phyloP scores from a whole-genome alignment of 1,284 basidiomycete genomes.

The Mrakiaceae sp. region DNA sequence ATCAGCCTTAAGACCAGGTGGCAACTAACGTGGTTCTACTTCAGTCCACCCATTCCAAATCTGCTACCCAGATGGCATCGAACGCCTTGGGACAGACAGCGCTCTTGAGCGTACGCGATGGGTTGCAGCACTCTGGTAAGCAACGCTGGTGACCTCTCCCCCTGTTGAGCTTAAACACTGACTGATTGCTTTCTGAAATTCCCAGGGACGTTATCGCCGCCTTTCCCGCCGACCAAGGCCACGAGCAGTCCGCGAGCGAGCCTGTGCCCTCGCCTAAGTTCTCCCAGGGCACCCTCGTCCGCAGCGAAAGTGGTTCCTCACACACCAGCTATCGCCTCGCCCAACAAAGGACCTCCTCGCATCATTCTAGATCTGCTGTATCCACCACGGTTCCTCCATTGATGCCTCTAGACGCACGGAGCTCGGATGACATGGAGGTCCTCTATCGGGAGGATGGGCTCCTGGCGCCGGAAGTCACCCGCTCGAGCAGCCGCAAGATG shows the following conservation, averaged over 20 bases:
- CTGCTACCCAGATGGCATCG: neutral
- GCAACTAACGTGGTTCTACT: neutral
- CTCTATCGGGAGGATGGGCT: slow-evolving; percentile 1
- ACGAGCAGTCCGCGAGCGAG: neutral
- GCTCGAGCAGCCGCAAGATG: neutral
- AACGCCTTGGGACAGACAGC: neutral
- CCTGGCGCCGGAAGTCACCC: neutral
- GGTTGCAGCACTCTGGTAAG: slow-evolving; percentile 9
- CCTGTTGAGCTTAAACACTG: neutral
- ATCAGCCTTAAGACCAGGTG: neutral
- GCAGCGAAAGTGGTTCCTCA: neutral
- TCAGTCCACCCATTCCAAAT: slow-evolving; percentile 5
- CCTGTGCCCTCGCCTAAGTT: neutral
- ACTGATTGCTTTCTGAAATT: neutral
- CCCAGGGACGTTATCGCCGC: slow-evolving; percentile 1
- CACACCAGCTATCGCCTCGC: neutral
- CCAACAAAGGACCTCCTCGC: neutral
- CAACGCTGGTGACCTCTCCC: too few species aligned
- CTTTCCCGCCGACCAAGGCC: neutral
- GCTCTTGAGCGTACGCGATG: slow-evolving; percentile 3
- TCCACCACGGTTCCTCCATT: neutral
- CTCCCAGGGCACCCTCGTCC: neutral
- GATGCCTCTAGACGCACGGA: neutral
- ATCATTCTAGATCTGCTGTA: neutral
- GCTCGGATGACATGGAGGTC: neutral